Evolutionary conservation across 148 eudicot genomes (phyloP).

Genomic region (Euryodendron excelsum): DNA sequence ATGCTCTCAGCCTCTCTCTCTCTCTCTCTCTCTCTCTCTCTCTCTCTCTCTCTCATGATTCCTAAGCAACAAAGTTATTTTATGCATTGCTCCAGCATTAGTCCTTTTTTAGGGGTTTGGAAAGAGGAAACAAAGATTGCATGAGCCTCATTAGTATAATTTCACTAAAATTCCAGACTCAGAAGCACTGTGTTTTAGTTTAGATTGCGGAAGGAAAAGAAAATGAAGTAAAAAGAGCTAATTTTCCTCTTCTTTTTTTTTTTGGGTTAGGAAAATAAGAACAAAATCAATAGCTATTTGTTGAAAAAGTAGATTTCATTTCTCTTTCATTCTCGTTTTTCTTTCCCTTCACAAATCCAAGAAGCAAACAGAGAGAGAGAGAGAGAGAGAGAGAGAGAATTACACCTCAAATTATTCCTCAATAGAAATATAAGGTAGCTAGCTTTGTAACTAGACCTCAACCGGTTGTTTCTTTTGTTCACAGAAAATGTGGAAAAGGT

Average conservation of each 20-base stretch:
- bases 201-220: too few relatives aligned
- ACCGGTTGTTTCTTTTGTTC: not conserved
- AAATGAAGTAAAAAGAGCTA: not conserved
- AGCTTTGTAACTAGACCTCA: not conserved
- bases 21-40: not conserved
- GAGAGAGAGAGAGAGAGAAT: not conserved
- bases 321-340: too few relatives aligned
- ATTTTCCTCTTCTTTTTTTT: too few relatives aligned
- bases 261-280: too few relatives aligned
- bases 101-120: not conserved
- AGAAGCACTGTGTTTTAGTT: too few relatives aligned
- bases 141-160: not conserved
- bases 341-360: too few relatives aligned
- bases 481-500: slow-evolving; percentile 71
- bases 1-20: not conserved
- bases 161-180: too few relatives aligned
- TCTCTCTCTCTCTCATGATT: not conserved
- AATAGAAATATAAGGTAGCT: not conserved
- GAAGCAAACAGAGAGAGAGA: too few relatives aligned
- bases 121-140: not conserved
- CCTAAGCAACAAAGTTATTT: not conserved
- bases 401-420: not conserved
- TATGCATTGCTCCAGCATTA: not conserved
- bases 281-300: too few relatives aligned
- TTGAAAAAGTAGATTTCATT: too few relatives aligned